phyloP scores from a whole-genome alignment of 257 asterid species.

The Cruciata laevipes region DNA sequence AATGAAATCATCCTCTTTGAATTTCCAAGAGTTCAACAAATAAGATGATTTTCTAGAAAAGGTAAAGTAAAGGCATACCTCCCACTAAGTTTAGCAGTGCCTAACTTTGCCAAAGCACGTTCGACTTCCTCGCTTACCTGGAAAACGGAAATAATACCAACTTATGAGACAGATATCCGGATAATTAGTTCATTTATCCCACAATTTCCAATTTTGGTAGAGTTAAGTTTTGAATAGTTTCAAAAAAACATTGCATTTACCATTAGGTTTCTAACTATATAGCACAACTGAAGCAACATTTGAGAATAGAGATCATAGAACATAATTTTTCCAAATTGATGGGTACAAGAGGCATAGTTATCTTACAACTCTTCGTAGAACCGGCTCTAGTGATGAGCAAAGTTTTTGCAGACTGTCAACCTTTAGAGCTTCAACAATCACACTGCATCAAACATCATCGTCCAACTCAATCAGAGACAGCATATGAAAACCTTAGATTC shows the following conservation, averaged over 20 bases:
- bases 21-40: background rate
- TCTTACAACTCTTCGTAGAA: conserved; percentile 97
- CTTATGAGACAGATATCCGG: background rate
- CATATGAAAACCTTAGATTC: background rate
- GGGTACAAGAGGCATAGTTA: conserved; percentile 12
- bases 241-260: background rate
- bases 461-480: background rate
- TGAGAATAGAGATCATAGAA: background rate
- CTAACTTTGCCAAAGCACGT: conserved; percentile 91
- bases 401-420: conserved; percentile 92
- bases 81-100: conserved; percentile 65
- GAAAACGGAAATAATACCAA: conserved; percentile 20
- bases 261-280: background rate
- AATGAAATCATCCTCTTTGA: background rate
- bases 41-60: background rate
- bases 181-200: background rate
- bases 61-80: conserved; percentile 35
- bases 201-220: background rate
- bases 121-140: conserved; percentile 99
- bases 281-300: background rate
- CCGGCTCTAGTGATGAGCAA: conserved; percentile 91
- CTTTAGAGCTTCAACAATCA: conserved; percentile 91
- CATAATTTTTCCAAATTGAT: background rate
- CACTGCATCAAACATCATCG: conserved; percentile 53
- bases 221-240: background rate